phyloP scores from a whole-genome alignment of 2,329 filamentous ascomycete genomes.

The Colletotrichum echinochloae region DNA sequence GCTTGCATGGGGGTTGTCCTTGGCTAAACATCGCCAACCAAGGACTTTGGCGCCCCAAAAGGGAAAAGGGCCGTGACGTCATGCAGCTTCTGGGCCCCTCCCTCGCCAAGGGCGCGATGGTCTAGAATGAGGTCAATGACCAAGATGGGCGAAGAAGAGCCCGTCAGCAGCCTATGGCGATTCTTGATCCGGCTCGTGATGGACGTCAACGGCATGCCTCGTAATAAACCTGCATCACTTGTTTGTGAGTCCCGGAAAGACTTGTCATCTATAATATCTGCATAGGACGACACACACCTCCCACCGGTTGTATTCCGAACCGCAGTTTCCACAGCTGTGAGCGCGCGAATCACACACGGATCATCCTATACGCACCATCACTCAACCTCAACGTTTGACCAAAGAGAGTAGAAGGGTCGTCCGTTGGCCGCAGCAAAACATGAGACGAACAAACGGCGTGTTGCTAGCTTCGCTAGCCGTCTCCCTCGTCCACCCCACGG shows the following conservation, averaged over 20 bases:
- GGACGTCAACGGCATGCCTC: neutral
- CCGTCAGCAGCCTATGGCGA: slow-evolving; percentile 1
- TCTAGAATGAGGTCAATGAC: slow-evolving; percentile 34
- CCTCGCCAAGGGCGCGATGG: slow-evolving; percentile 25
- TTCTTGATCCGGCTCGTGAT: neutral
- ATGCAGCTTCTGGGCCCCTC: neutral
- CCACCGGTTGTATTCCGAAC: slow-evolving; percentile 31
- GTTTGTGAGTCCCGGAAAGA: neutral
- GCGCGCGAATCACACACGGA: slow-evolving; percentile 29
- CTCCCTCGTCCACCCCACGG: neutral
- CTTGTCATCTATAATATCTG: neutral
- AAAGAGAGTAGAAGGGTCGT: neutral
- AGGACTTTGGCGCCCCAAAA: neutral
- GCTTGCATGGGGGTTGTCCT: slow-evolving; percentile 33
- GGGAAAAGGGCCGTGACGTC: slow-evolving; percentile 26
- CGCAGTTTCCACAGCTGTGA: no score
- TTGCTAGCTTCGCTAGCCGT: slow-evolving; percentile 19
- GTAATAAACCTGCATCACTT: neutral
- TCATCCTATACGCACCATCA: slow-evolving; percentile 12
- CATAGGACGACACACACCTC: neutral
- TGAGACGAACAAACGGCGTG: slow-evolving; percentile 22
- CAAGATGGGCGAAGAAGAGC: neutral
- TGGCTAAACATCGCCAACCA: slow-evolving; percentile 32
- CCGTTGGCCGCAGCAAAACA: neutral
- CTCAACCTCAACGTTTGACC: neutral